Conservation (phyloP, 2,329 filamentous ascomycete species). For the Fusarium sp. region DNA sequence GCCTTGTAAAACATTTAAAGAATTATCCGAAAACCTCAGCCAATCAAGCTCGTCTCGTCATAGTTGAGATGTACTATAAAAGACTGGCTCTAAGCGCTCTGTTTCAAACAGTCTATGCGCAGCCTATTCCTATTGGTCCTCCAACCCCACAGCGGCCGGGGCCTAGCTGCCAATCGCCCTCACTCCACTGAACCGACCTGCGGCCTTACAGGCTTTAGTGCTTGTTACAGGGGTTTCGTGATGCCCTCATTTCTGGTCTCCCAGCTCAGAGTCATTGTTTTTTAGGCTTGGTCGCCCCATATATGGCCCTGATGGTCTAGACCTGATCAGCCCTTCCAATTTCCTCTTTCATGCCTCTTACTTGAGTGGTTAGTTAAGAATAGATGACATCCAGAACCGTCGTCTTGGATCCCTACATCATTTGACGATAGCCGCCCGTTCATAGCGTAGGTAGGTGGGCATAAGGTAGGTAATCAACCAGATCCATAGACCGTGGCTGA, state of each 20-base stretch:
- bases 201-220: constrained; percentile 22
- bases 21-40: constrained; percentile 12
- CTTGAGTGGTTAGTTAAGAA: constrained; percentile 26
- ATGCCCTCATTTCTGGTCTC: constrained; percentile 27
- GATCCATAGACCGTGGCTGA: constrained; percentile 19
- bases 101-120: constrained; percentile 36
- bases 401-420: constrained; percentile 13
- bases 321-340: constrained; percentile 31
- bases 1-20: constrained; percentile 12
- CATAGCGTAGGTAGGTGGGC: neutral
- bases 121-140: constrained; percentile 35
- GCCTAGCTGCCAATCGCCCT: constrained; percentile 35
- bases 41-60: constrained; percentile 26
- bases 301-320: constrained; percentile 19
- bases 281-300: constrained; percentile 23
- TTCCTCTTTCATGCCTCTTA: constrained; percentile 17
- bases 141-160: constrained; percentile 31
- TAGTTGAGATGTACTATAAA: constrained; percentile 4
- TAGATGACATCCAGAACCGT: constrained; percentile 18
- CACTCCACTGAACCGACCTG: constrained; percentile 36
- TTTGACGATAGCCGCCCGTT: constrained; percentile 27
- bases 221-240: constrained; percentile 14
- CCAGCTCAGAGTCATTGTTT: constrained; percentile 8
- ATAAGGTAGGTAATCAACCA: neutral
- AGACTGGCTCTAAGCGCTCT: constrained; percentile 39